A percentile compares a stretch with the other conserved stretches of the same genome.
Conservation (phyloP, 2,329 filamentous ascomycete genomes). For the Lecanicillium sp. region DNA sequence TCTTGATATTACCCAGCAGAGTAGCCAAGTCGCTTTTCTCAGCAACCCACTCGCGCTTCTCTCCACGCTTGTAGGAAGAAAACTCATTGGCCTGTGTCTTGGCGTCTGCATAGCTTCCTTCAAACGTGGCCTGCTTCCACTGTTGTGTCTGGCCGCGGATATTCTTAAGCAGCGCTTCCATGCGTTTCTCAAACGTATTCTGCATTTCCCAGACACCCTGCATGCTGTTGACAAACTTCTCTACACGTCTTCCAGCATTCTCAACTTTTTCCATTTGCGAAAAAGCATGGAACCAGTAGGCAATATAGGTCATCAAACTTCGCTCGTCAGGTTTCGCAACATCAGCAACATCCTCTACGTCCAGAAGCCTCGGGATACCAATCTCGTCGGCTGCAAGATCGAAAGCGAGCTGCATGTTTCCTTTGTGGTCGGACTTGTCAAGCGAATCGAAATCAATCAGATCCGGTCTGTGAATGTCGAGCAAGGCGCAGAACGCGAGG, state of each 20-base stretch:
- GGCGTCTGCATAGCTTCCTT: conserved; percentile 86
- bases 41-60: conserved; percentile 92
- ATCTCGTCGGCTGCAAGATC: conserved; percentile 95
- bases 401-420: conserved; percentile 97
- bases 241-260: conserved; percentile 89
- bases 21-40: conserved; percentile 95
- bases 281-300: conserved; percentile 99
- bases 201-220: conserved; percentile 99
- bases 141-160: conserved; percentile 64
- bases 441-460: conserved; percentile 93
- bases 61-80: conserved; percentile 78
- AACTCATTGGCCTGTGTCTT: conserved; percentile 80
- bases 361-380: conserved; percentile 88
- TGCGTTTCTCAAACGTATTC: conserved; percentile 85
- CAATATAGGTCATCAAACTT: conserved; percentile 98
- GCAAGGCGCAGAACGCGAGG: conserved; percentile 86
- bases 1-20: conserved; percentile 95
- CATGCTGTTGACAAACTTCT: conserved; percentile 99
- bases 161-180: conserved; percentile 70
- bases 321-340: conserved; percentile 93
- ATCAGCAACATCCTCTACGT: conserved; percentile 97
- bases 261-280: conserved; percentile 98
- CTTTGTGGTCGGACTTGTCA: conserved; percentile 87
- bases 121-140: conserved; percentile 77
- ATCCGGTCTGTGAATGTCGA: conserved; percentile 95